Evolutionary conservation across 2,329 filamentous ascomycete species (phyloP).

Genomic region (Cercospora berteroae): DNA sequence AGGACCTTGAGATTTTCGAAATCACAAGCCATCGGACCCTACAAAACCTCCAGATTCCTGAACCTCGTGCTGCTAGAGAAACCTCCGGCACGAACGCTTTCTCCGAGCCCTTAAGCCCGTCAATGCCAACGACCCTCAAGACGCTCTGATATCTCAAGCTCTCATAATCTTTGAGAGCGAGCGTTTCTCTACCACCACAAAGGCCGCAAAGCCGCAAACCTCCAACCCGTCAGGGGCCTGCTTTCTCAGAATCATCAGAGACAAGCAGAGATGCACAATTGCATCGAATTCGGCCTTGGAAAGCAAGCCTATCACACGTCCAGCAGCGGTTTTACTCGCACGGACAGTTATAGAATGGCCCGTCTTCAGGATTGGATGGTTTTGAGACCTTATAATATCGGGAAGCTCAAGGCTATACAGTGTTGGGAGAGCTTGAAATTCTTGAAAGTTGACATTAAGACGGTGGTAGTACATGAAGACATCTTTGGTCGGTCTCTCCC

Average conservation of each 20-base stretch:
- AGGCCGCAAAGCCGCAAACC: background rate
- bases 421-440: too few species aligned
- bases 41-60: background rate
- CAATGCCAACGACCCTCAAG: background rate
- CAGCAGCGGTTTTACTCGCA: too few species aligned
- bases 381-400: too few species aligned
- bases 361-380: too few species aligned
- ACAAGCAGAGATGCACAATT: background rate
- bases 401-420: too few species aligned
- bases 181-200: background rate
- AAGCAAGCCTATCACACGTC: too few species aligned
- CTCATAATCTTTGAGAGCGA: background rate
- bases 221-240: background rate
- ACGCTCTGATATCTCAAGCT: background rate
- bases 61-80: background rate
- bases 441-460: too few species aligned
- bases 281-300: too few species aligned
- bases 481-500: too few species aligned
- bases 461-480: too few species aligned
- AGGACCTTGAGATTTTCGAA: background rate
- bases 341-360: too few species aligned
- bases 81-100: background rate
- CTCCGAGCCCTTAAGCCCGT: background rate
- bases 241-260: background rate
- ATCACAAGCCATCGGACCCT: background rate